A percentile compares a stretch with the other conserved stretches of the same genome.
These are phyloP conservation scores for Penicillium subrubescens DNA, from an alignment of 495 filamentous ascomycete species.

Conservation along the genomic window DNA sequence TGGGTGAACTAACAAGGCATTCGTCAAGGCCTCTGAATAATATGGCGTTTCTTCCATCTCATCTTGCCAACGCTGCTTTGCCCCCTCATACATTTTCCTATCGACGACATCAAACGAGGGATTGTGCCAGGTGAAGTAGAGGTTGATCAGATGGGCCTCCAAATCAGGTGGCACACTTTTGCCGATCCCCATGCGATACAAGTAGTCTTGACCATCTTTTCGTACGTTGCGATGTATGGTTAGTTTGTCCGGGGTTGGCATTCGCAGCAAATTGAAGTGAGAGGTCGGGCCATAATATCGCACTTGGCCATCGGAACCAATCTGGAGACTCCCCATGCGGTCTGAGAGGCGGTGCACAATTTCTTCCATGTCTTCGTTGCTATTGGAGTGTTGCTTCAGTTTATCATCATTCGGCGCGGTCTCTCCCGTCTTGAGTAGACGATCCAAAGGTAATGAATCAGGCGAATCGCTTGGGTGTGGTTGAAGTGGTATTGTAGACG, in stretches of 20 bases:
- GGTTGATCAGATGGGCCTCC: slow-evolving; percentile 34
- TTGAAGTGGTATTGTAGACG: background rate
- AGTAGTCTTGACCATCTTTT: slow-evolving; percentile 21
- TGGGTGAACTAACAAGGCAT: slow-evolving; percentile 36
- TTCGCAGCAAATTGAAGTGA: slow-evolving; percentile 1
- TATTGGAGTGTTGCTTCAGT: background rate
- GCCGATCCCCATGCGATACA: slow-evolving; percentile 24
- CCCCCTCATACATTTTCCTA: slow-evolving; percentile 27
- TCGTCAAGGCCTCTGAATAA: slow-evolving; percentile 37
- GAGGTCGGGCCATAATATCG: slow-evolving; percentile 9
- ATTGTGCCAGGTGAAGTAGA: slow-evolving; percentile 43
- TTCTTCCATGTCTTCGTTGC: slow-evolving; percentile 12
- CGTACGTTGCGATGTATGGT: slow-evolving; percentile 21
- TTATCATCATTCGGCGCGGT: background rate
- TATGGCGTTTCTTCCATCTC: slow-evolving; percentile 25
- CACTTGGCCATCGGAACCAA: slow-evolving; percentile 2
- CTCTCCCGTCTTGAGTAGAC: background rate
- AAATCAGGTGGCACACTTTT: slow-evolving; percentile 20
- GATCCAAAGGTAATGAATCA: background rate
- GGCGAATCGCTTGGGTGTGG: background rate
- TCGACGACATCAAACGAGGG: slow-evolving; percentile 37
- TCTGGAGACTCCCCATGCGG: slow-evolving; percentile 4
- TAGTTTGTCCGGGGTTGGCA: slow-evolving; percentile 10
- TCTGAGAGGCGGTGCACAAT: slow-evolving; percentile 8
- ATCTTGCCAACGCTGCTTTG: slow-evolving; percentile 14